Conservation (phyloP, 257 asterid genomes). For the Vinca minor region DNA sequence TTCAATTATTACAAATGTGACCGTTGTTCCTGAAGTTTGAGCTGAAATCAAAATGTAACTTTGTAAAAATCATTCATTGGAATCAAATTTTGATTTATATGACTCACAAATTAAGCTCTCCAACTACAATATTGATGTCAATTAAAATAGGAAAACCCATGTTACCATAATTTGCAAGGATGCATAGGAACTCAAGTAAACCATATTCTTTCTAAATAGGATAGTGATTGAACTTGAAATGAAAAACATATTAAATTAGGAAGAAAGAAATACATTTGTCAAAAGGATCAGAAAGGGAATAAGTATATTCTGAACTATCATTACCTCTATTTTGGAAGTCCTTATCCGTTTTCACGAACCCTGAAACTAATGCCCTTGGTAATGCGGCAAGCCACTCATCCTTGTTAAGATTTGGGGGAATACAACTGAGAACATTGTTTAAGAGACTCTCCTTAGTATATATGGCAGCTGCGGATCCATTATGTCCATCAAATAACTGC, state of each 20-base stretch:
- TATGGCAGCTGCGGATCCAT: constrained; percentile 96
- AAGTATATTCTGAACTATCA: neutral
- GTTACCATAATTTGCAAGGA: neutral
- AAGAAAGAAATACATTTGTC: neutral
- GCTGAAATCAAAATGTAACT: constrained; percentile 38
- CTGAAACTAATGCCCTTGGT: constrained; percentile 96
- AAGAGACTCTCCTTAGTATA: constrained; percentile 82
- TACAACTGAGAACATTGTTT: constrained; percentile 69
- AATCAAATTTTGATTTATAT: neutral
- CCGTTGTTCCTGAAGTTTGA: constrained; percentile 94
- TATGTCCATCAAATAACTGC: constrained; percentile 96
- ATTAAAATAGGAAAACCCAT: neutral
- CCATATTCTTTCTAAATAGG: neutral
- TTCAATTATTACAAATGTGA: constrained; percentile 82
- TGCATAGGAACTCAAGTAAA: neutral
- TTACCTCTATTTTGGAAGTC: constrained; percentile 92
- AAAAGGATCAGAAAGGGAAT: neutral
- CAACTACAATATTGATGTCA: neutral
- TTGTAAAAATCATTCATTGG: constrained; percentile 18
- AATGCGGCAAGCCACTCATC: constrained; percentile 87
- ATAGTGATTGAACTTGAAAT: neutral
- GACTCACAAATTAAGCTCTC: constrained; percentile 1
- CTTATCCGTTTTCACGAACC: constrained; percentile 89
- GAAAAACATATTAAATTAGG: neutral
- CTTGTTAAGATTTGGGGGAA: constrained; percentile 75